A percentile compares a stretch with the other conserved stretches of the same genome.
Evolutionary conservation across 1,139 yeast species (phyloP).

Genomic region (Yamadazyma siamensis): DNA sequence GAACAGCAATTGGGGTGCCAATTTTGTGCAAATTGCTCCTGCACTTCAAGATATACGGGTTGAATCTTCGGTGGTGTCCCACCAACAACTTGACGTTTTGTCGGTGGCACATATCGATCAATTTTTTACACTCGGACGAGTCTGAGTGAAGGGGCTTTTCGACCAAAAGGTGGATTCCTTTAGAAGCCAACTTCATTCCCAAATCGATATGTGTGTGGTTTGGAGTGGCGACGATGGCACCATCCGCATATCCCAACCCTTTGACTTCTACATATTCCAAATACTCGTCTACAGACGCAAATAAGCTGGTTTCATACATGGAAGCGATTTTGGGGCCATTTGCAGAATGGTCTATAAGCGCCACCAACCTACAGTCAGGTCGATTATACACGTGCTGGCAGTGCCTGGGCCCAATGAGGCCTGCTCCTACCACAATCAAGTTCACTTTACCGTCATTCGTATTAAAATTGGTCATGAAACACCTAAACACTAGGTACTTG

Average conservation of each 20-base stretch:
- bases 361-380: conserved; percentile 23
- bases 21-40: conserved; percentile 26
- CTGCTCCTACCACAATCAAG: conserved; percentile 28
- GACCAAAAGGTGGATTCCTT: conserved; percentile 33
- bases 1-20: conserved; percentile 35
- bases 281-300: conserved; percentile 26
- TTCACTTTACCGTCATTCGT: conserved; percentile 2
- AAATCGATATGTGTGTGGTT: conserved; percentile 36
- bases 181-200: conserved; percentile 29
- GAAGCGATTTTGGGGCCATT: conserved; percentile 36
- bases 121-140: conserved; percentile 29
- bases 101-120: conserved; percentile 21
- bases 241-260: conserved; percentile 25
- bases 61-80: conserved; percentile 43
- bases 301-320: conserved; percentile 26
- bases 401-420: conserved; percentile 43
- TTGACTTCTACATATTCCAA: conserved; percentile 25
- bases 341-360: conserved; percentile 37
- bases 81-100: conserved; percentile 28
- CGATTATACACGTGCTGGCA: conserved; percentile 29
- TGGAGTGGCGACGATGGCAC: conserved; percentile 41
- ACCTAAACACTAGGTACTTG: too few relatives aligned
- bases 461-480: neutral
- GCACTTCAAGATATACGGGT: conserved; percentile 38
- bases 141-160: conserved; percentile 37